Evolutionary conservation across 2,329 filamentous ascomycete genomes (phyloP).

Genomic region (Corniculantispora saksenae): DNA sequence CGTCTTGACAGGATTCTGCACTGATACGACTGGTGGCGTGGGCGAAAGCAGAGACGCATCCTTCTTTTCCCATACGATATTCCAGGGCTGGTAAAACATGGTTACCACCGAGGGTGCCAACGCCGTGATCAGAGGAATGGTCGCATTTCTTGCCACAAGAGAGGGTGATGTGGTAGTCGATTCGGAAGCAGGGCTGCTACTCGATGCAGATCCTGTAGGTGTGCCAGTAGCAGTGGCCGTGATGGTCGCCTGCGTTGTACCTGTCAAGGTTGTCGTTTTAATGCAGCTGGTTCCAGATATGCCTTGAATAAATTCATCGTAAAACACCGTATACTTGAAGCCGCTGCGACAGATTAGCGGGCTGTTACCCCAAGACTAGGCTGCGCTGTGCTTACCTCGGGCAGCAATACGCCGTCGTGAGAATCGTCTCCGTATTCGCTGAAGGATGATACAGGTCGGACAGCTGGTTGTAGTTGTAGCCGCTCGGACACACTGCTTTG

Average conservation of each 20-base stretch:
- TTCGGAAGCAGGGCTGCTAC: not conserved
- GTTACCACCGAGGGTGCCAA: not conserved
- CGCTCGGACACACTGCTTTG: conserved; percentile 15
- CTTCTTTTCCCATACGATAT: conserved; percentile 15
- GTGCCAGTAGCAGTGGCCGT: too few relatives aligned
- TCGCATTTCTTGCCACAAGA: not conserved
- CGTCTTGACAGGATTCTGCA: conserved; percentile 9
- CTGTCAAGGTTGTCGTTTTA: not conserved
- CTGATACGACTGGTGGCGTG: conserved; percentile 7
- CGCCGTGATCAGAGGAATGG: not conserved
- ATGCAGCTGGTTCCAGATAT: conserved; percentile 12
- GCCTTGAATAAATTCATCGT: not conserved
- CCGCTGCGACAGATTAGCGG: conserved; percentile 1
- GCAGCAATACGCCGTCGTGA: conserved; percentile 16
- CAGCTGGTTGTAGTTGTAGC: conserved; percentile 14
- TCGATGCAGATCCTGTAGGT: not conserved
- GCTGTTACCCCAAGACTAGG: not conserved
- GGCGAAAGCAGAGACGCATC: conserved; percentile 9
- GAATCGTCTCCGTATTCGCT: conserved; percentile 12
- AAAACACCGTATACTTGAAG: conserved; percentile 10
- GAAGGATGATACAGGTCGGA: conserved; percentile 10
- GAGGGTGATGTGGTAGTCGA: not conserved
- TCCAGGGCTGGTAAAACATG: conserved; percentile 14
- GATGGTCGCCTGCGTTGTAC: not conserved
- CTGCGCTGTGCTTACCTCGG: conserved; percentile 2